Conservation (phyloP, 2,329 filamentous ascomycete genomes). For the Penicillium glabrum region DNA sequence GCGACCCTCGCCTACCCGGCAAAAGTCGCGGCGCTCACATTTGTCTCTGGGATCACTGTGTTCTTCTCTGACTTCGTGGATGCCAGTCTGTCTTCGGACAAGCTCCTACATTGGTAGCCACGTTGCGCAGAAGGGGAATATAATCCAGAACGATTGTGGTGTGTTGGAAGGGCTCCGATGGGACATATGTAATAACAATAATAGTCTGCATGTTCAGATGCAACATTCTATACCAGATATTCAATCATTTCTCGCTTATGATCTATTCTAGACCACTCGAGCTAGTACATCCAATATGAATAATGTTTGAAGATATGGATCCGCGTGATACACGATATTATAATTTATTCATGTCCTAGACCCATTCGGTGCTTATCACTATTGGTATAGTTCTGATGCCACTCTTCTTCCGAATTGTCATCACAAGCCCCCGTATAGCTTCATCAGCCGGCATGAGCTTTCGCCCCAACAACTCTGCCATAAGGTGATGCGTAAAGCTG, state of each 20-base stretch:
- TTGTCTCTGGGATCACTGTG: conserved; percentile 11
- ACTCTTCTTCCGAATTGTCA: not conserved
- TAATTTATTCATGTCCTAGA: not conserved
- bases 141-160: conserved; percentile 10
- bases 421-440: not conserved
- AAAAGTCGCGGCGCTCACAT: conserved; percentile 12
- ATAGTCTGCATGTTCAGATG: not conserved
- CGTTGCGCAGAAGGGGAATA: not conserved
- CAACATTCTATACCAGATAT: not conserved
- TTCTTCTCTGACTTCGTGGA: conserved; percentile 10
- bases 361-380: not conserved
- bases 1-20: conserved; percentile 6
- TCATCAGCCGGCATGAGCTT: not conserved
- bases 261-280: too few species aligned
- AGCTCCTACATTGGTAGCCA: conserved; percentile 15
- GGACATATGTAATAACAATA: conserved; percentile 12
- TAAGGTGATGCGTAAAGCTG: not conserved
- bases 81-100: conserved; percentile 23
- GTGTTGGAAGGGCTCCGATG: conserved; percentile 14
- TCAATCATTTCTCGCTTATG: not conserved
- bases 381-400: not conserved
- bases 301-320: not conserved
- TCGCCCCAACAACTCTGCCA: not conserved
- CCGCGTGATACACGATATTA: not conserved
- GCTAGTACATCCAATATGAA: not conserved